Evolutionary conservation across 208 protist genomes (phyloP), one percentile per base, ranked within the genome.

Genomic region (Trypanosoma grayi): DNA sequence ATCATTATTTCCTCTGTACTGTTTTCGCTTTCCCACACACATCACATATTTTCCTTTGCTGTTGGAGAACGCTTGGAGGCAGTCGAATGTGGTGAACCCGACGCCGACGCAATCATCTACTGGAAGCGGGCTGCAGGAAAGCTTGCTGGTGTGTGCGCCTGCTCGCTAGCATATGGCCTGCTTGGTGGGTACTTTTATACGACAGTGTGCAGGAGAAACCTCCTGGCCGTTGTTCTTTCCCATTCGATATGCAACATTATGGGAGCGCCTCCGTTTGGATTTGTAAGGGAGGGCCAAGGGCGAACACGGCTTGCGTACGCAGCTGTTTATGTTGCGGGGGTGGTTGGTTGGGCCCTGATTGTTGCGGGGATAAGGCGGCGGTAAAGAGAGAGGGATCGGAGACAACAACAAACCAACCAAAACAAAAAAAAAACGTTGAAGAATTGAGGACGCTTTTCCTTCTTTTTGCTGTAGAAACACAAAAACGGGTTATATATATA

Each of bases 191-290:
- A 79, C 41, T 90, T 82, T 43, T 90, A 79, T 46, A 55, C 48
- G 2, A 41, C 37, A 11, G 55, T 77, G 10, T 87, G 78, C 53
- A 45, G 73, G 22, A 50, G 60, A 11, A 88, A 74, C 61, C 43
- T 90, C 8, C n/a, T 71, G 9, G 75, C 83, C 0, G 73, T 74
- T 9, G 61, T 60, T 22, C 61, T 71, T 11, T 62, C 69, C 0
- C 86, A 93, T 68, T 56, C 71, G 0, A 40, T 85, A 6, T 93
- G 86, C 67, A 93, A 93, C 53, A 20, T 85, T 10, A 53, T 93
- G 24, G 86, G 83, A 1, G 50, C 80, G 1, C 86, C 83, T 1
- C 20, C 53, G 10, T 76, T 92, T 18, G 24, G 16, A 4, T 82
- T 79, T 64, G 14, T 59, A 2, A 20, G 5, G 20, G 33, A 54